phyloP scores from a whole-genome alignment of 2,329 filamentous ascomycete genomes.

The Calonectria pseudoturangicola region DNA sequence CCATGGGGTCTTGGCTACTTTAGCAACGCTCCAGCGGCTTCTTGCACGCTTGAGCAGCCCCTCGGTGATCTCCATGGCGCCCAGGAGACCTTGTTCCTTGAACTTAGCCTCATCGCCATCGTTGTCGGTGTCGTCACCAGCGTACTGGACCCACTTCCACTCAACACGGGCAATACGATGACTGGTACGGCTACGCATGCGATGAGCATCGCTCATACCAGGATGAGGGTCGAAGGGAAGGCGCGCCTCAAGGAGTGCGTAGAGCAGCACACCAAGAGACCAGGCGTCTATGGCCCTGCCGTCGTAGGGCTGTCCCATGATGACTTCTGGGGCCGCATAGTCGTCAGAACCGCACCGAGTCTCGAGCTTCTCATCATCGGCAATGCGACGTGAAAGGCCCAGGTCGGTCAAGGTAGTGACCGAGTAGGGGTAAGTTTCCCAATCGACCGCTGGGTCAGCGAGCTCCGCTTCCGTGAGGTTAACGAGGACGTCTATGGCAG shows the following conservation, averaged over 20 bases:
- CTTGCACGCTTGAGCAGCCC: constrained; percentile 88
- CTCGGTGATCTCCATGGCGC: constrained; percentile 88
- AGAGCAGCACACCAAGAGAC: constrained; percentile 94
- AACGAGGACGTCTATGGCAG: constrained; percentile 85
- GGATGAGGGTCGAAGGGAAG: constrained; percentile 94
- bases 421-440: constrained; percentile 85
- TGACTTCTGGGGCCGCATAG: constrained; percentile 96
- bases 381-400: constrained; percentile 89
- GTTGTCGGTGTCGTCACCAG: constrained; percentile 90
- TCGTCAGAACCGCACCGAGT: constrained; percentile 97
- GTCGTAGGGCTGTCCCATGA: constrained; percentile 96
- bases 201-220: constrained; percentile 83
- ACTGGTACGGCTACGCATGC: constrained; percentile 87
- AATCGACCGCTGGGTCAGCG: constrained; percentile 77
- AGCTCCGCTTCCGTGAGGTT: constrained; percentile 84
- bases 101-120: constrained; percentile 79
- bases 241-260: constrained; percentile 93
- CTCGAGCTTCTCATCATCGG: constrained; percentile 90
- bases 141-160: constrained; percentile 95
- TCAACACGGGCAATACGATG: constrained; percentile 97
- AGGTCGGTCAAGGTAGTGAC: constrained; percentile 94
- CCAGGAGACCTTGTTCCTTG: constrained; percentile 79
- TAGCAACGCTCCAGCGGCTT: constrained; percentile 84
- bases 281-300: constrained; percentile 94
- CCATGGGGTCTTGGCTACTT: constrained; percentile 84